Evolutionary conservation across 805 yeast species (phyloP), one percentile per base, ranked within the genome.

Genomic region (Saturnispora halmiae): DNA sequence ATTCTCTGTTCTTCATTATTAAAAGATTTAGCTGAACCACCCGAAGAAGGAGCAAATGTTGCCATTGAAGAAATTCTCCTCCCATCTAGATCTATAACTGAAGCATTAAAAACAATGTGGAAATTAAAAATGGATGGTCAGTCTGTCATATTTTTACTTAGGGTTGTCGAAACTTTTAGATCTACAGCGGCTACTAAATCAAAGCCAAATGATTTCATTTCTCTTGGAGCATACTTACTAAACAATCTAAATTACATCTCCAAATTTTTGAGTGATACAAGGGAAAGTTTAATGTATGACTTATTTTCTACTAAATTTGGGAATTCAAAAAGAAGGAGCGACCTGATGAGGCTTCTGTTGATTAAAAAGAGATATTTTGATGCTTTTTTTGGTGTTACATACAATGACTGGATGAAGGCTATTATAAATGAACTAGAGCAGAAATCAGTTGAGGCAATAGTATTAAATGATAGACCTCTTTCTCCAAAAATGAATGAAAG

Each of bases 81-180:
- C 77, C 97, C 97, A 16, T 90, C 96, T 1, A 77, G 96, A 67
- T 83, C 90, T 47, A 77, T 90, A 52, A 87, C 88, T 54, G 79
- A 88, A 49, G 78, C 90, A 24, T 68, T 90, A 47, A 79, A 90
- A 52, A 96, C 90, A 57, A 85, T 92, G 96, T 92, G 98, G 98
- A 74, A 96, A 62, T 69, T 86, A 34, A 96, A 96, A 1, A 71
- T 86, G 53, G 84, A 95, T 14, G 77, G 81, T 51, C 96, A 90
- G 61, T 79, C 92, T 54, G 97, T 88, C 64, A 78, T 77, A 41
- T 83, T 92, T 58, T 65, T 92, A 45, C 95, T 95, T 32, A 86
- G 80, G 55, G 92, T 85, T 2, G 70, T 90, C 56, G 75, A 83
- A 24, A 81, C 82, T 1, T 85, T 90, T 49, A 96, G 88, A 65